phyloP scores from a whole-genome alignment of 176 grass and related monocot genomes.

The Chloris gayana region DNA sequence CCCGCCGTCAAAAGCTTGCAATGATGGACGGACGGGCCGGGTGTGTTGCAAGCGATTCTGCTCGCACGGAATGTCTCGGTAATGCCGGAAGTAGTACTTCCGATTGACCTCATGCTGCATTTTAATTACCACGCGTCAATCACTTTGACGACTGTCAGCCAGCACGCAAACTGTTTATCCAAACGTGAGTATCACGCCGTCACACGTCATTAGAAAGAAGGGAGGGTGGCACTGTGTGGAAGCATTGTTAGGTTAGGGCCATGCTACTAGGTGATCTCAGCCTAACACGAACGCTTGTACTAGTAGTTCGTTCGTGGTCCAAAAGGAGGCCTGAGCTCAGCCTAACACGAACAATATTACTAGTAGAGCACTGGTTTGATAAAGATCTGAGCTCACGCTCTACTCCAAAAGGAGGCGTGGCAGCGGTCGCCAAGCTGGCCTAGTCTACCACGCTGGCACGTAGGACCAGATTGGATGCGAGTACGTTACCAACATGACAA shows the following conservation, averaged over 20 bases:
- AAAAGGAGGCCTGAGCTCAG: too few relatives aligned
- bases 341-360: too few relatives aligned
- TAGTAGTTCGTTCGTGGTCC: too few relatives aligned
- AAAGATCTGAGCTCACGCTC: neutral
- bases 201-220: too few relatives aligned
- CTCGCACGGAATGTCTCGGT: neutral
- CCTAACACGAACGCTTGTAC: too few relatives aligned
- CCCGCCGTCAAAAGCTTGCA: neutral
- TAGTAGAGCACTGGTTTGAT: neutral
- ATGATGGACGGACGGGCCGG: neutral
- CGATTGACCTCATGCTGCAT: neutral
- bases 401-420: neutral
- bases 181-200: neutral
- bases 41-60: neutral
- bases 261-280: too few relatives aligned
- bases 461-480: conserved; percentile 22
- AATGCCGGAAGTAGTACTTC: neutral
- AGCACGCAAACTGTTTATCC: neutral
- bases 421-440: neutral
- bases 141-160: neutral
- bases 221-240: too few relatives aligned
- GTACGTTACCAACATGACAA: conserved; percentile 5
- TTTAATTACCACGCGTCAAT: neutral
- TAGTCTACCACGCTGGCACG: neutral
- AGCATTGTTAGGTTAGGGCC: too few relatives aligned